Percentiles rank a stretch among this genome's conserved stretches.
Evolutionary conservation across 2,329 filamentous ascomycete species (phyloP).

Genomic region (Podosphaera fusca): DNA sequence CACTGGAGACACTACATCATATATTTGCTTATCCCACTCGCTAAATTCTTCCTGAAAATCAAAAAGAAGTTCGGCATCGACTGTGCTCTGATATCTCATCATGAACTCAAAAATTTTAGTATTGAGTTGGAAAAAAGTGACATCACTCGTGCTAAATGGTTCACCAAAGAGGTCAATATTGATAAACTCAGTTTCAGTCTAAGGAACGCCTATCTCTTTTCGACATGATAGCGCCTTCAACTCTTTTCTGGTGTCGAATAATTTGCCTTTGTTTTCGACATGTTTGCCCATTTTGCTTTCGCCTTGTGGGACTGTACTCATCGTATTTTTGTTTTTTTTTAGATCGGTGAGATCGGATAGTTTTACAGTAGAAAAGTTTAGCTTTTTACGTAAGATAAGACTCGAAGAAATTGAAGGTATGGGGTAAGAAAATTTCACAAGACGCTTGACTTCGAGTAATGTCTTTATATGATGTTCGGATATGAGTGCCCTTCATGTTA

Average conservation of each 20-base stretch:
- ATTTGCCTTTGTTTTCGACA: background rate
- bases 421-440: no score
- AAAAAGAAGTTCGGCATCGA: background rate
- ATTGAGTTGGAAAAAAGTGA: background rate
- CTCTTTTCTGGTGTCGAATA: background rate
- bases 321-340: no score
- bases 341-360: no score
- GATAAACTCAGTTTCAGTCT: background rate
- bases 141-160: background rate
- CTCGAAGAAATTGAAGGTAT: no score
- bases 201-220: background rate
- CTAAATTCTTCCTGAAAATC: background rate
- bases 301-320: no score
- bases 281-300: background rate
- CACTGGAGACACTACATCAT: background rate
- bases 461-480: no score
- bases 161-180: background rate
- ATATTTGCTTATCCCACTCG: background rate
- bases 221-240: background rate
- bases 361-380: no score
- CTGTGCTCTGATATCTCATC: background rate
- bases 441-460: no score
- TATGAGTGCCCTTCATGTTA: no score
- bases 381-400: no score
- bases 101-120: background rate